Evolutionary conservation across 179 eudicot species (phyloP).

Genomic region (Kewa caespitosa): DNA sequence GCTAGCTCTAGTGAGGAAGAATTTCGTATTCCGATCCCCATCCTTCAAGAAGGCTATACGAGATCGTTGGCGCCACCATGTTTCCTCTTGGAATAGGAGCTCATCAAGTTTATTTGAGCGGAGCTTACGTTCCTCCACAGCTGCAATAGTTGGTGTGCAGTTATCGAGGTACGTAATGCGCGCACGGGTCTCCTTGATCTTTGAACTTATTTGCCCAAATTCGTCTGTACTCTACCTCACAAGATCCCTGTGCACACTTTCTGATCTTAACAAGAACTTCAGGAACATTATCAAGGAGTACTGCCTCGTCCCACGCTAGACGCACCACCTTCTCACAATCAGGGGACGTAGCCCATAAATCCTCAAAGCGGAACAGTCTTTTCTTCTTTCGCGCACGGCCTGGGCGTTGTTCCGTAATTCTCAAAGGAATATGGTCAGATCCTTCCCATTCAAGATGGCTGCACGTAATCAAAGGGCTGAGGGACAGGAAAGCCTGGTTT

Average conservation of each 20-base stretch:
- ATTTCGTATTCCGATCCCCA: background rate
- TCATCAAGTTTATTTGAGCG: background rate
- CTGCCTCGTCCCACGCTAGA: background rate
- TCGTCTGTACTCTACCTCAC: background rate
- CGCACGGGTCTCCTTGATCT: background rate
- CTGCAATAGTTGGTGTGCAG: no score
- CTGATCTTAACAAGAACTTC: background rate
- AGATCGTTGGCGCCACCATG: background rate
- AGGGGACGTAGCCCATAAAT: background rate
- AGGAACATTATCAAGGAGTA: fast-evolving
- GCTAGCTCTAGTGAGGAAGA: background rate
- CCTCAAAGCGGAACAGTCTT: background rate
- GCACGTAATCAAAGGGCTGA: no score
- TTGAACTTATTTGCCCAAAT: background rate
- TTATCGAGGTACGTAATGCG: background rate
- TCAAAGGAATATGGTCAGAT: background rate
- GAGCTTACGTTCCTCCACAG: background rate
- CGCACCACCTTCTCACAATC: background rate
- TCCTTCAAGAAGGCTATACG: background rate
- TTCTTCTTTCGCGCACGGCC: background rate
- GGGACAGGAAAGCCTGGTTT: background rate
- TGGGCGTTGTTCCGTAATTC: background rate
- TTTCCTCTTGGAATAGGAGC: background rate
- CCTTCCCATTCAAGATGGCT: background rate
- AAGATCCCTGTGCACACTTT: background rate